Base-by-base conservation (phyloP, 208 protist species). In the Leishmania aethiopica region DNA sequence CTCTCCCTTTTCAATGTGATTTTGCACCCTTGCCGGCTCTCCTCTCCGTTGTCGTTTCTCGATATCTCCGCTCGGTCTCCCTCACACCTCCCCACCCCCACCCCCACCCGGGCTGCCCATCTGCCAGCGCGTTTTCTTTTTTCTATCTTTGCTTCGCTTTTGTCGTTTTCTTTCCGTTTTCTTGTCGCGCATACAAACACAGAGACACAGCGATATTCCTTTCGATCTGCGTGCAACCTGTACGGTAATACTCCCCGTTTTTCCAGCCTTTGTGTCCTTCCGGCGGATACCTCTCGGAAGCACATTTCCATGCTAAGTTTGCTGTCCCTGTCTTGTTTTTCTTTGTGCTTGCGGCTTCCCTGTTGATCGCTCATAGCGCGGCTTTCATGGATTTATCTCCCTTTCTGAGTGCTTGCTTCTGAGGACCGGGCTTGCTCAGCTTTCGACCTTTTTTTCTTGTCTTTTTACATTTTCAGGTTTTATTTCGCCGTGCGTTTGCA, bases 381-480 rank as follows among this genome's bases (percentile, higher is more conserved):
- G 60, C 13, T 37, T 67, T 22, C 64, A 28, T 70, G 8, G 64
- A 17, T 45, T 8, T 25, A 17, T 45, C 32, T 42, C 32, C 0
- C n/a, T 70, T 32, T 70, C 1, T 6, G 32, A 17, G 35, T 40
- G 32, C 13, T 75, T 32, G 1, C n/a, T 49, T 66, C 57, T 13
- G 49, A 19, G 25, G 17, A 11, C 62, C 35, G 15, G 81, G 62
- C 72, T 57, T 62, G 11, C 49, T 51, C 78, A 13, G 1, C 57
- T 42, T 74, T 79, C n/a, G 57, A 8, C 42, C 40, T 57, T 76
- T 19, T 49, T 28, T 71, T 75, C 64, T 79, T 78, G 75, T 51
- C 25, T 32, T 71, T 45, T 7, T n/a, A 40, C 57, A 3, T 8
- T 62, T 6, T 62, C 25, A 32, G 57, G 57, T 37, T 19, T 67